These are phyloP conservation scores for Aspergillus calidoustus DNA, from an alignment of 2,329 filamentous ascomycete genomes.

Conservation along the genomic window DNA sequence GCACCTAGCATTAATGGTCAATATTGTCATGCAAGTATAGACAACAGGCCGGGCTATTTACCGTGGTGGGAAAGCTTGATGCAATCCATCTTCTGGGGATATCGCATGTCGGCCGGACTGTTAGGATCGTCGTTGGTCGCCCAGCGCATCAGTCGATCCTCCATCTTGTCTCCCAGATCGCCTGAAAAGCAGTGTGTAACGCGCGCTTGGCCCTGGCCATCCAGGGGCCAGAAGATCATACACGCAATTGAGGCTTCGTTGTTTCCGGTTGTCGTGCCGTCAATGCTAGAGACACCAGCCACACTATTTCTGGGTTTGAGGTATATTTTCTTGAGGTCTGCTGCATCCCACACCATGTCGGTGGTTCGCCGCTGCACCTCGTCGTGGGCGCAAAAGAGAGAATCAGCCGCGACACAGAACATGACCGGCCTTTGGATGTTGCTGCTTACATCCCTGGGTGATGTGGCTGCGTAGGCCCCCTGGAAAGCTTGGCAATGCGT, in stretches of 20 bases:
- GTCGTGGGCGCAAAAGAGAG: neutral
- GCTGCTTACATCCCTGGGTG: neutral
- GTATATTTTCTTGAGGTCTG: neutral
- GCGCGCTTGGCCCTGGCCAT: neutral
- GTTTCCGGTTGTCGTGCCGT: neutral
- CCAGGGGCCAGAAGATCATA: neutral
- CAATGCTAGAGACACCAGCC: neutral
- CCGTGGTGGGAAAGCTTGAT: neutral
- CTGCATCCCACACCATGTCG: neutral
- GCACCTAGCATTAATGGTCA: neutral
- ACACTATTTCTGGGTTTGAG: too few species aligned
- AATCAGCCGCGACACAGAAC: neutral
- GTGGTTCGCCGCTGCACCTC: neutral
- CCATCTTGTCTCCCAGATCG: neutral
- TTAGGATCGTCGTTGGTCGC: neutral
- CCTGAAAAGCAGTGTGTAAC: neutral
- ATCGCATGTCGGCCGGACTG: too few species aligned
- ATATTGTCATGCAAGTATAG: neutral
- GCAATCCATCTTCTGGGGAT: neutral
- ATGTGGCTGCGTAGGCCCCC: neutral
- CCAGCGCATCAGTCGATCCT: neutral
- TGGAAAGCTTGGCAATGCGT: neutral
- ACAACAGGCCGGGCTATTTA: neutral
- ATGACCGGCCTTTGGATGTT: neutral
- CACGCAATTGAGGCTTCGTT: neutral